Evolutionary conservation across 805 yeast genomes (phyloP).

Genomic region (Middelhovenomyces tepae): DNA sequence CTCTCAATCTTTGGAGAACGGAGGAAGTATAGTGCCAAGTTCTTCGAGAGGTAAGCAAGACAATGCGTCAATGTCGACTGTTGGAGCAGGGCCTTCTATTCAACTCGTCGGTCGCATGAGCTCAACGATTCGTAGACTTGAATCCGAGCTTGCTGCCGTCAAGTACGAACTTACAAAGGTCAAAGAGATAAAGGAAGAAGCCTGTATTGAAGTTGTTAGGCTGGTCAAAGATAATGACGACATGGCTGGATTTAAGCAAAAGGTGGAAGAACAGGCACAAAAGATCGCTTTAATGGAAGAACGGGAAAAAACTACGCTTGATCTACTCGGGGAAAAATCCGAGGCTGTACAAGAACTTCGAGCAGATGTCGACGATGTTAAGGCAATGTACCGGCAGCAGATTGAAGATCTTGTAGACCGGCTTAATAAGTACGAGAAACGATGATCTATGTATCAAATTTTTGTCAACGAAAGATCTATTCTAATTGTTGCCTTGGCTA

Average conservation of each 20-base stretch:
- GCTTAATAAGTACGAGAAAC: slow-evolving; percentile 34
- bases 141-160: slow-evolving; percentile 60
- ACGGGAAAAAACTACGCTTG: slow-evolving; percentile 50
- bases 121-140: slow-evolving; percentile 66
- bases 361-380: slow-evolving; percentile 84
- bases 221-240: slow-evolving; percentile 49
- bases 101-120: slow-evolving; percentile 72
- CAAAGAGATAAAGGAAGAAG: slow-evolving; percentile 49
- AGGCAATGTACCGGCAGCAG: slow-evolving; percentile 73
- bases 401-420: slow-evolving; percentile 74
- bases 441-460: background rate
- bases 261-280: slow-evolving; percentile 26
- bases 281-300: slow-evolving; percentile 32
- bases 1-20: too few relatives aligned
- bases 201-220: slow-evolving; percentile 58
- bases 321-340: slow-evolving; percentile 74
- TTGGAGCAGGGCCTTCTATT: slow-evolving; percentile 30
- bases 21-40: too few relatives aligned
- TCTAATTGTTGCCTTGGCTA: slow-evolving; percentile 53
- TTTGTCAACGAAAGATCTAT: background rate
- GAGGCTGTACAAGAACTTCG: slow-evolving; percentile 77
- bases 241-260: slow-evolving; percentile 28
- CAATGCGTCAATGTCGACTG: slow-evolving; percentile 2
- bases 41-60: background rate
- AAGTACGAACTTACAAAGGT: slow-evolving; percentile 54